Evolutionary conservation across 148 eudicot genomes (phyloP), one percentile per base, ranked within the genome.

Genomic region (Rhododendron ferrugineum): DNA sequence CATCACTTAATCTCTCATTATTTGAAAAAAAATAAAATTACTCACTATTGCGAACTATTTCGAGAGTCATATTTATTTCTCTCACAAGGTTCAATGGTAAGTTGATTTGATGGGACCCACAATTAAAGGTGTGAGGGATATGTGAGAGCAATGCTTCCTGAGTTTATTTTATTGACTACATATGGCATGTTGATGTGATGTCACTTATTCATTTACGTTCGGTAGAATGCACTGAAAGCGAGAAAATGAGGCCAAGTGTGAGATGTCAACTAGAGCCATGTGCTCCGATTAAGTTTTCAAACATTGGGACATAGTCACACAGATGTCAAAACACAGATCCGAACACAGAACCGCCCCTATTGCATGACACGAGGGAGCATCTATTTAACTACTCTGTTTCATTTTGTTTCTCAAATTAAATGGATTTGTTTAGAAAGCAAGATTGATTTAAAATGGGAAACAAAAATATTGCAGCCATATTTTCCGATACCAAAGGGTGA

Each of bases 401-500:
- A 66, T 66, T 66, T 66, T 28, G 32, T 26, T 26, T 66, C 32
- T 66, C 32, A 26, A 26, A 66, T 64, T 62, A 23, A 3, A 7
- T 7, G 66, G 10, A 60, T 60, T 22, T n/a, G 30, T 8, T 62
- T 62, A 9, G 14, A n/a, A 62, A 62, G 3, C 70, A 23, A 2
- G n/a, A 23, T 26, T 66, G 30, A 66, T 66, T 10, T 46, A 84
- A 7, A 30, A 54, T 34, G 49, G 32, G 75, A 60, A 40, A 34
- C 60, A 16, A 44, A 46, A n/a, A 70, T 1, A 42, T 72, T 58
- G 85, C 93, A 96, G 98, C 98, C 98, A 30, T 96, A 96, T 87
- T 96, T 96, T 72, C 95, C 92, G 52, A 90, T 91, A 36, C 97
- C 98, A 13, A 93, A 93, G 64, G 98, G 98, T 26, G 98, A 93